phyloP scores from a whole-genome alignment of 2,329 filamentous ascomycete species.

The Ophiocordyceps australis region DNA sequence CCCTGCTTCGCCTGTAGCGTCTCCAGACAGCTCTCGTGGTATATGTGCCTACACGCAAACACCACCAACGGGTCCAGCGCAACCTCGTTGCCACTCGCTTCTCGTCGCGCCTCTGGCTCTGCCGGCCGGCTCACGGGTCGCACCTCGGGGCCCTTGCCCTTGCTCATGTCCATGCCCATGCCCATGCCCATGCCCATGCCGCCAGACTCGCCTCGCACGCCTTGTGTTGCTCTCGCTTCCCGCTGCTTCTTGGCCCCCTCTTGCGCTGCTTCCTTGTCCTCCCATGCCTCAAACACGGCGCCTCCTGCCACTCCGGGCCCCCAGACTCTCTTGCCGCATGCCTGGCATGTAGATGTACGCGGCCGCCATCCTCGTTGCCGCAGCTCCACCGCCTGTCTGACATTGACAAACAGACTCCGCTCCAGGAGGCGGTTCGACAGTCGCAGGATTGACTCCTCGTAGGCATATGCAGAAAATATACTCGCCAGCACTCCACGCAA shows the following conservation, averaged over 20 bases:
- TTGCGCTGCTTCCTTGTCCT: conserved; percentile 36
- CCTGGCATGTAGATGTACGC: conserved; percentile 70
- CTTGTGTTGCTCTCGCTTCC: conserved; percentile 16
- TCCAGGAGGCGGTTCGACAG: conserved; percentile 79
- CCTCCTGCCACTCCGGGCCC: conserved; percentile 61
- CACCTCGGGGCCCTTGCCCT: conserved; percentile 23
- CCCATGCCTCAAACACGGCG: conserved; percentile 68
- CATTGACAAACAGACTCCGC: conserved; percentile 72
- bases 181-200: conserved; percentile 22
- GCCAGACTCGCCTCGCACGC: conserved; percentile 17
- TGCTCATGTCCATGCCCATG: conserved; percentile 18
- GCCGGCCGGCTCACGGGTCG: conserved; percentile 21
- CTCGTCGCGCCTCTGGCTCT: conserved; percentile 9
- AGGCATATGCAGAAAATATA: conserved; percentile 89
- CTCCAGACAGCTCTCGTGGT: conserved; percentile 52
- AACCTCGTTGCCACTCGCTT: conserved; percentile 16
- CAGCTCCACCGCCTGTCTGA: conserved; percentile 54
- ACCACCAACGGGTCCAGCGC: conserved; percentile 48
- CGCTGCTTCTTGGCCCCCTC: conserved; percentile 23
- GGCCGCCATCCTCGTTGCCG: conserved; percentile 82
- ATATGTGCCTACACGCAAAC: conserved; percentile 52
- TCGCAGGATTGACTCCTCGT: conserved; percentile 76
- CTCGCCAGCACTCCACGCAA: conserved; percentile 70
- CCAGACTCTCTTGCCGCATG: conserved; percentile 70
- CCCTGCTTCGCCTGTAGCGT: conserved; percentile 35